These are phyloP conservation scores for Clavispora santaluciae DNA, from an alignment of 805 yeast species.

Conservation along the genomic window DNA sequence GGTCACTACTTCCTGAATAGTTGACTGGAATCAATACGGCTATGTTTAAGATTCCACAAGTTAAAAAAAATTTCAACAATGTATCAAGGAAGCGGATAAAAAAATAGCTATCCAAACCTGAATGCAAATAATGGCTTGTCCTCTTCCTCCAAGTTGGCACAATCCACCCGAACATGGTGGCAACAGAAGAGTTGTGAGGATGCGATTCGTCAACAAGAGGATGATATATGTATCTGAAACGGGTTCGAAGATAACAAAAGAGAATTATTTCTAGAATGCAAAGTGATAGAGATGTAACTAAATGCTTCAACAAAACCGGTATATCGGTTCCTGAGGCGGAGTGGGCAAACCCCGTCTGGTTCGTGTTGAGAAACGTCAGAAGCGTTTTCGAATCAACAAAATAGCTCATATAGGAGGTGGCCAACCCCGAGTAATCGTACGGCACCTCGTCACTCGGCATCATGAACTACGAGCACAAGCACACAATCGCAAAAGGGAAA, in stretches of 20 bases:
- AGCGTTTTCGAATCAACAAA: conserved; percentile 25
- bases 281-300: conserved; percentile 48
- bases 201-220: conserved; percentile 23
- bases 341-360: conserved; percentile 58
- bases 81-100: conserved; percentile 58
- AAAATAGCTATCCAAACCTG: conserved; percentile 74
- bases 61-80: conserved; percentile 46
- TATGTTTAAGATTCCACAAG: conserved; percentile 50
- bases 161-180: conserved; percentile 55
- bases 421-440: conserved; percentile 22
- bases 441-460: not conserved
- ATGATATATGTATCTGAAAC: conserved; percentile 43
- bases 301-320: conserved; percentile 49
- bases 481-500: not conserved
- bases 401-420: conserved; percentile 24
- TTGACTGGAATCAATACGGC: conserved; percentile 66
- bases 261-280: conserved; percentile 49
- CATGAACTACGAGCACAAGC: not conserved
- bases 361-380: conserved; percentile 42
- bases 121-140: conserved; percentile 39
- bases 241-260: conserved; percentile 33
- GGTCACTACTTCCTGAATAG: conserved; percentile 31
- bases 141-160: conserved; percentile 35
- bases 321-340: conserved; percentile 54
- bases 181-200: conserved; percentile 41